Conservation (phyloP, 2,329 filamentous ascomycete species). For the Fusarium sp. region DNA sequence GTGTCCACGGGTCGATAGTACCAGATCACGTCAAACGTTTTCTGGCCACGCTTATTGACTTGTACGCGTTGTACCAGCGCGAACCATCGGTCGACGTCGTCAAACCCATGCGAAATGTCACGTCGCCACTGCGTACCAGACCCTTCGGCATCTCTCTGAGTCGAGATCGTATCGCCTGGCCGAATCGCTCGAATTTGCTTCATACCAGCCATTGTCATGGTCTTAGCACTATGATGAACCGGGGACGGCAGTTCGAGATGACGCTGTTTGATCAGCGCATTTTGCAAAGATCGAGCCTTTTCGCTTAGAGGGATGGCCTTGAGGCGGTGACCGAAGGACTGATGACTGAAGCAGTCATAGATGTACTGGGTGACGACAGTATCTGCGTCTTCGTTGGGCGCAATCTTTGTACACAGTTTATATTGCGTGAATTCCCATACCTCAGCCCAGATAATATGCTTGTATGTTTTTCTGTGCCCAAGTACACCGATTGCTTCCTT, state of each 20-base stretch:
- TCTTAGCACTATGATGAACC: conserved; percentile 40
- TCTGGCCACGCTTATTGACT: conserved; percentile 48
- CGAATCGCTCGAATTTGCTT: conserved; percentile 51
- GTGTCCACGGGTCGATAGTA: conserved; percentile 79
- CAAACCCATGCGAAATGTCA: conserved; percentile 56
- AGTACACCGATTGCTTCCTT: conserved; percentile 70
- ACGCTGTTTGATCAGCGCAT: conserved; percentile 43
- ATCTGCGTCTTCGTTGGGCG: background rate
- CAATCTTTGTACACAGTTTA: conserved; percentile 25
- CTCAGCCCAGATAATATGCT: conserved; percentile 67
- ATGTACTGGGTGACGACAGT: conserved; percentile 80
- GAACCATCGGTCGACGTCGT: conserved; percentile 71
- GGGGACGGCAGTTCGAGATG: conserved; percentile 46
- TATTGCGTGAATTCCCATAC: conserved; percentile 54
- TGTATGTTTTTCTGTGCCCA: conserved; percentile 40
- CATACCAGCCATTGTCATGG: conserved; percentile 35
- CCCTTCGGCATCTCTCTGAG: conserved; percentile 57
- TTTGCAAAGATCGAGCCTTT: conserved; percentile 46
- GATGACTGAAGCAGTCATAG: conserved; percentile 70
- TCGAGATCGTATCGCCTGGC: conserved; percentile 63
- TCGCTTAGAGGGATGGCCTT: conserved; percentile 49
- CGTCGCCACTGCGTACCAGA: conserved; percentile 68
- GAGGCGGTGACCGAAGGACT: conserved; percentile 69
- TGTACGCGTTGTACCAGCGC: conserved; percentile 73
- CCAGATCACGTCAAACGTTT: conserved; percentile 75